These are phyloP conservation scores for Spraguea lophii DNA, from an alignment of 371 early-diverging fungal genomes.

Conservation along the genomic window DNA sequence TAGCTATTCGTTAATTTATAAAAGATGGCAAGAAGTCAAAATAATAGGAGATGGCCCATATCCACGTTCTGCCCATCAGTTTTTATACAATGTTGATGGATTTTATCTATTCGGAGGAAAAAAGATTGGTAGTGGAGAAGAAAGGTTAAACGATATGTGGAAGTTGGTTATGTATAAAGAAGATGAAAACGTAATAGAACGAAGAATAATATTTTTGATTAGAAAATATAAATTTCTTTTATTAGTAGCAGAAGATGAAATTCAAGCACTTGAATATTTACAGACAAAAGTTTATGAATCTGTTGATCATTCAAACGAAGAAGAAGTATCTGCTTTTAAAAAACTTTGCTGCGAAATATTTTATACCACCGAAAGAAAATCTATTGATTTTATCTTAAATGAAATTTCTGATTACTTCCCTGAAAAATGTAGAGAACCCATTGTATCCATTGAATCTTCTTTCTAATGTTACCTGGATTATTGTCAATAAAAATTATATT, in stretches of 20 bases:
- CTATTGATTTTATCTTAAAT: too few species aligned
- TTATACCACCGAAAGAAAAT: too few species aligned
- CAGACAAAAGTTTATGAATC: background rate
- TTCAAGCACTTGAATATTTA: constrained; percentile 7
- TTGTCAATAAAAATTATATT: too few species aligned
- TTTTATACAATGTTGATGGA: background rate
- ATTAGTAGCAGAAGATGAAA: background rate
- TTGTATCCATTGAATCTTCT: too few species aligned
- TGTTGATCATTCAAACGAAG: background rate
- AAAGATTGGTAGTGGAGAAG: background rate
- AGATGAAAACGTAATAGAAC: background rate
- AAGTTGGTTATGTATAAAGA: constrained; percentile 1
- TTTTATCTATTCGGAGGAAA: constrained; percentile 22
- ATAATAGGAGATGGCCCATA: constrained; percentile 2
- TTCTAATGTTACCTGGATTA: too few species aligned
- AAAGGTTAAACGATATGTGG: constrained; percentile 15
- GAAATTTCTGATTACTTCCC: too few species aligned
- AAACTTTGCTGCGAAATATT: background rate
- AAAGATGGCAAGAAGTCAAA: background rate
- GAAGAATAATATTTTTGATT: background rate
- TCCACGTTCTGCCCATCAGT: constrained; percentile 17
- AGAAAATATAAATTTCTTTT: constrained; percentile 9
- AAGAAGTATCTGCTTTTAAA: background rate
- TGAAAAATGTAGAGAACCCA: too few species aligned
- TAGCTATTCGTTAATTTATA: background rate